Evolutionary conservation across 106 monocot genomes (phyloP), one percentile per base, ranked within the genome.

Genomic region (Dendrobium nobile): DNA sequence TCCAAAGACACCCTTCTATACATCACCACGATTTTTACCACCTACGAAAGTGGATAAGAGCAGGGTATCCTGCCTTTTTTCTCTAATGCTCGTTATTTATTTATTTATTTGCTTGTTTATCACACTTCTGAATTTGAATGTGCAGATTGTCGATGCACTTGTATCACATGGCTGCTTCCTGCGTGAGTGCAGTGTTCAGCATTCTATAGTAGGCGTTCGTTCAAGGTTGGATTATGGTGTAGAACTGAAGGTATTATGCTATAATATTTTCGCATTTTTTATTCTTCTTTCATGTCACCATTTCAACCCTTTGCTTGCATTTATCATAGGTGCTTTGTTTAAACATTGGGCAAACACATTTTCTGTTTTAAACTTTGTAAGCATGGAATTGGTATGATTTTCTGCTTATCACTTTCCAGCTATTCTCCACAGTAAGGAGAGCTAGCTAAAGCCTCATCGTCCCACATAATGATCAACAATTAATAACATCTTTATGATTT

Each of bases 161-260:
- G 80, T 98, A 41, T 95, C 98, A 27, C 94, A 98, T 67, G 97
- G 97, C 33, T 98, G 94, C 82, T 95, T 94, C 88, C 75, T 95
- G 79, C 85, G 84, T 27, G 89, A 98, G 75, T 98, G 97, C 75
- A 80, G 80, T 13, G 64, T 98, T 77, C 77, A 89, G 20, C 92
- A 82, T 80, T 98, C 97, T 11, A 81, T 95, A 31, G 82, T 98
- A 5, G 97, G 97, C 7, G 90, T 92, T 22, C 86, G 92, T 17
- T 92, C 97, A n/a, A 94, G 94, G 22, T 56, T 98, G 27, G 89
- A 91, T 77, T 59, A 74, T 59, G 91, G 94, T n/a, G 88, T 87
- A 47, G 89, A 98, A 42, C 41, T 98, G 59, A 88, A 92, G 97
- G 97, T 98, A 27, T 20, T n/a, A 1, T 74, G 31, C 44, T 54